A percentile compares a stretch with the other conserved stretches of the same genome.
These are phyloP conservation scores for Flaveria bidentis DNA, from an alignment of 129 eudicot genomes.

Conservation along the genomic window DNA sequence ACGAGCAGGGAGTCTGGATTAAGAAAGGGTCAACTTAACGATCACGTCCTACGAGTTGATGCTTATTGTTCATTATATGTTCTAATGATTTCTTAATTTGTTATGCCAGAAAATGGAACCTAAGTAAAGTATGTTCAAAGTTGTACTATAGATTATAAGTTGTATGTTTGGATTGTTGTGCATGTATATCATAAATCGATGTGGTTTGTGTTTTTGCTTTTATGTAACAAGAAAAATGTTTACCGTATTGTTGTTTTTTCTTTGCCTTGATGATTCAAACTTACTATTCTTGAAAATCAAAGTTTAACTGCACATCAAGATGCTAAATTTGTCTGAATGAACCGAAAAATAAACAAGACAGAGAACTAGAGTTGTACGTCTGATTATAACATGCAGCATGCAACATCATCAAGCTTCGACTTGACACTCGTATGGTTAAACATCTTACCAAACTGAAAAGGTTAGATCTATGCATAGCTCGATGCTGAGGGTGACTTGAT, in stretches of 20 bases:
- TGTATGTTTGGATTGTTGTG: constrained; percentile 2
- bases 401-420: constrained; percentile 4
- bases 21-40: background rate
- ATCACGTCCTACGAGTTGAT: background rate
- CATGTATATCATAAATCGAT: background rate
- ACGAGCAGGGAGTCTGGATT: constrained; percentile 52
- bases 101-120: background rate
- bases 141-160: background rate
- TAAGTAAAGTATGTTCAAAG: background rate
- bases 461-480: constrained; percentile 20
- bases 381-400: constrained; percentile 8
- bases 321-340: constrained; percentile 14
- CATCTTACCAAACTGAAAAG: constrained; percentile 2
- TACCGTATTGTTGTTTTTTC: too few species aligned
- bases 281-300: background rate
- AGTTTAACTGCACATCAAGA: constrained; percentile 23
- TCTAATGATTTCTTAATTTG: background rate
- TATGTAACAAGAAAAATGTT: too few species aligned
- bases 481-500: constrained; percentile 3
- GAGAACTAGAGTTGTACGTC: constrained; percentile 25
- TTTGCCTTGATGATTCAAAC: background rate
- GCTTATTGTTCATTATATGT: background rate
- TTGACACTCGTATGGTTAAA: constrained; percentile 16
- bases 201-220: background rate
- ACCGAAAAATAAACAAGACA: constrained; percentile 1